Base-by-base conservation (phyloP, 2,329 filamentous ascomycete genomes). In the Sclerotinia glacialis region DNA sequence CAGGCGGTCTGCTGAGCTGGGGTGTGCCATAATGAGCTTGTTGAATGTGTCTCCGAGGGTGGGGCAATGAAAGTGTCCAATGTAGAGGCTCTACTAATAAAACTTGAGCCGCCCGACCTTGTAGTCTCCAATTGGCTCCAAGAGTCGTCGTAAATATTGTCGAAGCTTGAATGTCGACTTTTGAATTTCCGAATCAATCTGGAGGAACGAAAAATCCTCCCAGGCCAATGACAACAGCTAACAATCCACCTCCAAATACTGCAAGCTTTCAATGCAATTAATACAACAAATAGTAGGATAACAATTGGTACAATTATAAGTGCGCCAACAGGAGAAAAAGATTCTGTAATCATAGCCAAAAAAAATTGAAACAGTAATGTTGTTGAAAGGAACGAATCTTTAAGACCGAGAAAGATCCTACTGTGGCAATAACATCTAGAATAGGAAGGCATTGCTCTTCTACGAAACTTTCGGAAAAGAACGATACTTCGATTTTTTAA, bases 271-370 rank as follows among this genome's bases (percentile, higher is more conserved):
- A 77, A 64, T 40, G 73, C 74, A 63, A 76, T 71, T 67, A 72
- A 74, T 71, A 75, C 75, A 69, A 73, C 73, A 42, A 72, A 74
- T 65, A 67, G 70, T 68, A 74, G 76, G 47, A 82, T 76, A 66
- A 78, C 72, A 67, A 83, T 81, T 50, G 81, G 81, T 65, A 83
- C 78, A 56, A 82, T 73, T 67, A 82, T 76, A 69, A 83, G 75
- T 66, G 78, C 78, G 67, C 80, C 75, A 71, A 82, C 72, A 69
- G 80, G 78, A 71, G 77, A 73, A 66, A 75, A 74, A 66, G 73
- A 78, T 71, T 76, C 78, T 66, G 66, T 75, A 72, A 68, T 75
- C 75, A 77, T 77, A 75, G 73, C 75, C 74, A 76, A 76, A 73
- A 67, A 69, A 67, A 69, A 62, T 69, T 49, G 71, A 73, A 68